A percentile compares a stretch with the other conserved stretches of the same genome.
Evolutionary conservation across 2,329 filamentous ascomycete genomes (phyloP).

Genomic region (Penicillium occitanis): DNA sequence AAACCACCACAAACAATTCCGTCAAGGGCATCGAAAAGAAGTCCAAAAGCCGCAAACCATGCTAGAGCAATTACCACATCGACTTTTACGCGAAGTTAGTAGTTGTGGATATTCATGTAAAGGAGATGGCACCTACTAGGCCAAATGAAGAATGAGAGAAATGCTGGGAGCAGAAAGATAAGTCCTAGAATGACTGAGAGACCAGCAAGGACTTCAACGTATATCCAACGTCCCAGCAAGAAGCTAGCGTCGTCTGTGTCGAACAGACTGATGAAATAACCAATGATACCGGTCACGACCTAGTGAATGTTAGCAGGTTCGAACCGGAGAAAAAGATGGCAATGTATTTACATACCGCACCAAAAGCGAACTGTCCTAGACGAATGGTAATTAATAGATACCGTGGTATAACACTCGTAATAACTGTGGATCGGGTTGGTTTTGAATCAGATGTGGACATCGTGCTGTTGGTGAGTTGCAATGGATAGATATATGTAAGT

Average conservation of each 20-base stretch:
- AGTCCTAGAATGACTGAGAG: slow-evolving; percentile 68
- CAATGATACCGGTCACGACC: slow-evolving; percentile 66
- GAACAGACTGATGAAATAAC: slow-evolving; percentile 59
- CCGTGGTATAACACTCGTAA: slow-evolving; percentile 54
- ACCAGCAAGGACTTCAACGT: slow-evolving; percentile 70
- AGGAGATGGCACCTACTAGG: slow-evolving; percentile 42
- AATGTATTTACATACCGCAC: slow-evolving; percentile 52
- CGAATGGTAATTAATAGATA: slow-evolving; percentile 59
- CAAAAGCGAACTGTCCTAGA: slow-evolving; percentile 65
- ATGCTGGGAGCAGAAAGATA: slow-evolving; percentile 71
- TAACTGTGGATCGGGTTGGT: slow-evolving; percentile 8
- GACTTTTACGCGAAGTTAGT: slow-evolving; percentile 35
- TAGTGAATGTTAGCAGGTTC: slow-evolving; percentile 26
- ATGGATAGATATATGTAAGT: not conserved
- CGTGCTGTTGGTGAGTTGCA: not conserved
- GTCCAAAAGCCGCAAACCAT: slow-evolving; percentile 69
- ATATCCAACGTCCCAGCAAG: slow-evolving; percentile 67
- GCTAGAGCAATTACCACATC: slow-evolving; percentile 67
- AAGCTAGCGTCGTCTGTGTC: slow-evolving; percentile 51
- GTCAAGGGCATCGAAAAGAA: slow-evolving; percentile 60
- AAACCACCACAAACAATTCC: slow-evolving; percentile 55
- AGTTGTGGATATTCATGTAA: not conserved
- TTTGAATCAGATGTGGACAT: not conserved
- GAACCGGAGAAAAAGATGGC: slow-evolving; percentile 26
- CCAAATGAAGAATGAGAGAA: slow-evolving; percentile 66